Evolutionary conservation across 2,329 filamentous ascomycete genomes (phyloP).

Genomic region (Neonectria magnoliae): DNA sequence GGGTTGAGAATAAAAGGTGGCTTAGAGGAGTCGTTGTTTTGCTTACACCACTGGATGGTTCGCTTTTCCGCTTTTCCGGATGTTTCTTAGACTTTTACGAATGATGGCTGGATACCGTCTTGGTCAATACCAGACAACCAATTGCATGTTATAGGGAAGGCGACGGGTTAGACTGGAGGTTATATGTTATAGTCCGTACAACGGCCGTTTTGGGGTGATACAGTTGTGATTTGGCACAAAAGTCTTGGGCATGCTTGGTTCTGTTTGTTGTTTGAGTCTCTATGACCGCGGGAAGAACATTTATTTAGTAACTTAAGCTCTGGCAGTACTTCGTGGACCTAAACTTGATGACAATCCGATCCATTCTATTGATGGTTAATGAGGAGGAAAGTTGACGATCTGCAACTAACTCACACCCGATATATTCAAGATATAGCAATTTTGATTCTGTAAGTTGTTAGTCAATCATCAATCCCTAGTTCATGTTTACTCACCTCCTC

Average conservation of each 20-base stretch:
- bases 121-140: background rate
- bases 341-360: background rate
- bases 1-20: background rate
- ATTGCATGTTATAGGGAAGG: background rate
- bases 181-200: background rate
- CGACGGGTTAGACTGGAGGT: background rate
- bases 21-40: background rate
- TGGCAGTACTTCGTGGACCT: background rate
- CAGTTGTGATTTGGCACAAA: background rate
- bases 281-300: background rate
- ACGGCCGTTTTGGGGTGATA: background rate
- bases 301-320: background rate
- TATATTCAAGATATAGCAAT: slow-evolving; percentile 16
- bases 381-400: background rate
- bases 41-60: background rate
- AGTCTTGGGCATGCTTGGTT: background rate
- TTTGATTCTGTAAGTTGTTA: slow-evolving; percentile 30
- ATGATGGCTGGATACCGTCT: background rate
- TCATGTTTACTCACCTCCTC: slow-evolving; percentile 39
- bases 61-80: background rate
- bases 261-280: background rate
- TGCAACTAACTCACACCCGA: background rate
- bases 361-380: background rate
- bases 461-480: background rate
- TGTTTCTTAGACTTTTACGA: background rate